These are phyloP conservation scores for Coniophora puteana DNA, from an alignment of 1,284 basidiomycete species.

Conservation along the genomic window DNA sequence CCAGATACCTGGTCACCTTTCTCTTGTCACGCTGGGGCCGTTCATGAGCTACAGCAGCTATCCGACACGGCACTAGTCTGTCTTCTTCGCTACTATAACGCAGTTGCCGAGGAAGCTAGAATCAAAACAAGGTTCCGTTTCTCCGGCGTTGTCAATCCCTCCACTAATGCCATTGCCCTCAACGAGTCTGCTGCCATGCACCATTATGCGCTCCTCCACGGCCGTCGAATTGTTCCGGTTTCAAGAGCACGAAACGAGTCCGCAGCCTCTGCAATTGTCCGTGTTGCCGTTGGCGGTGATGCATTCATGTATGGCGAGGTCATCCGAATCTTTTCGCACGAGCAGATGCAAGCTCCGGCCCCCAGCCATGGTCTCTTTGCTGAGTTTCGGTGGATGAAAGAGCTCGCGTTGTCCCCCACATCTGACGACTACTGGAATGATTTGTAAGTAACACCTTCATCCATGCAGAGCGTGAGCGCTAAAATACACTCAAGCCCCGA, in stretches of 20 bases:
- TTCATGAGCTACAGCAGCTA: no score
- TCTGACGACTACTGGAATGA: slow-evolving; percentile 8
- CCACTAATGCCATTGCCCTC: background rate
- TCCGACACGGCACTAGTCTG: no score
- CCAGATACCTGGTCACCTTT: no score
- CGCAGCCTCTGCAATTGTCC: slow-evolving; percentile 8
- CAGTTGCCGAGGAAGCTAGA: no score
- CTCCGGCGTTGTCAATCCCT: background rate
- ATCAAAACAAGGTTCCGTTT: background rate
- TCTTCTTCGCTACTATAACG: no score
- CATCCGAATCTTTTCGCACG: background rate
- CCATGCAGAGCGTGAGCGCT: no score
- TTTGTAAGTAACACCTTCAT: slow-evolving; percentile 8
- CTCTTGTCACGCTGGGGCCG: no score
- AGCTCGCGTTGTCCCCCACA: background rate
- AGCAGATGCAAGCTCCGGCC: no score
- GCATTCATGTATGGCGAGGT: slow-evolving; percentile 1
- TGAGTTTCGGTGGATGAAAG: slow-evolving; percentile 3
- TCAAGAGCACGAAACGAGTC: background rate
- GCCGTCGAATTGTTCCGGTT: slow-evolving; percentile 7
- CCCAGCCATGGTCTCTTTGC: slow-evolving; percentile 3
- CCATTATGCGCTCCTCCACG: slow-evolving; percentile 4
- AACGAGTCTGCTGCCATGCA: background rate
- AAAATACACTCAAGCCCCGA: slow-evolving; percentile 8
- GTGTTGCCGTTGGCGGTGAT: background rate